phyloP scores from a whole-genome alignment of 139 green algal genomes.

The Coelastrella sp. region DNA sequence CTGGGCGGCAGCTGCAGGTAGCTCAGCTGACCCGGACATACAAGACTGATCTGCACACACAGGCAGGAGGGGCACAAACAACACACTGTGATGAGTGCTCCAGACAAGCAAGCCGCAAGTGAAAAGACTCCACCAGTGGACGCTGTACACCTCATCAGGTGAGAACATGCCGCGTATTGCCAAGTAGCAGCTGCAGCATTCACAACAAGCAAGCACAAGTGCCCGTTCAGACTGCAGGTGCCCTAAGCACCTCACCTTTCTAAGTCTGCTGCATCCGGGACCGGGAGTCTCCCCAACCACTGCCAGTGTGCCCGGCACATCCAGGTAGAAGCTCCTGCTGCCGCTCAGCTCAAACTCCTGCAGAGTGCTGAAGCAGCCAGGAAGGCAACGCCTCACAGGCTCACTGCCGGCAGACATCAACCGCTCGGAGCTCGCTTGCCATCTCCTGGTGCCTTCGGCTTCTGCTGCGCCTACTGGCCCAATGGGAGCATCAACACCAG shows the following conservation, averaged over 20 bases:
- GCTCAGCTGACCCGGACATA: not conserved
- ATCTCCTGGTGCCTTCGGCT: not conserved
- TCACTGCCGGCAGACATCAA: not conserved
- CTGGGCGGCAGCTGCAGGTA: conserved; percentile 27
- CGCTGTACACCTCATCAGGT: not conserved
- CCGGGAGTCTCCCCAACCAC: not conserved
- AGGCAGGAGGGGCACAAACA: no score
- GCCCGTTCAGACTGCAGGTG: not conserved
- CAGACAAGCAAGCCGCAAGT: no score
- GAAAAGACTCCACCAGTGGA: not conserved
- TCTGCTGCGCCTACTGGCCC: not conserved
- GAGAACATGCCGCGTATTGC: not conserved
- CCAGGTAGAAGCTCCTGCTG: conserved; percentile 34
- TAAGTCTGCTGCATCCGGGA: not conserved
- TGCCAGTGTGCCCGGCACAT: not conserved
- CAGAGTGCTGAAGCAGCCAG: conserved; percentile 8
- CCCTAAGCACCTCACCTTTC: not conserved
- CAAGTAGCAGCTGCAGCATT: no score
- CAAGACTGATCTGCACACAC: conserved; percentile 20
- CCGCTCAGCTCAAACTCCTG: conserved; percentile 22
- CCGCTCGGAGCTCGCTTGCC: no score
- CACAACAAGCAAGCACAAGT: not conserved
- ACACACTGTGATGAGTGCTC: no score
- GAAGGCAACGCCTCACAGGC: not conserved
- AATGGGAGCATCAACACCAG: no score